Percentiles rank a stretch among this genome's conserved stretches.
phyloP scores from a whole-genome alignment of 2,329 filamentous ascomycete genomes.

The Sodiomyces alkalinus region DNA sequence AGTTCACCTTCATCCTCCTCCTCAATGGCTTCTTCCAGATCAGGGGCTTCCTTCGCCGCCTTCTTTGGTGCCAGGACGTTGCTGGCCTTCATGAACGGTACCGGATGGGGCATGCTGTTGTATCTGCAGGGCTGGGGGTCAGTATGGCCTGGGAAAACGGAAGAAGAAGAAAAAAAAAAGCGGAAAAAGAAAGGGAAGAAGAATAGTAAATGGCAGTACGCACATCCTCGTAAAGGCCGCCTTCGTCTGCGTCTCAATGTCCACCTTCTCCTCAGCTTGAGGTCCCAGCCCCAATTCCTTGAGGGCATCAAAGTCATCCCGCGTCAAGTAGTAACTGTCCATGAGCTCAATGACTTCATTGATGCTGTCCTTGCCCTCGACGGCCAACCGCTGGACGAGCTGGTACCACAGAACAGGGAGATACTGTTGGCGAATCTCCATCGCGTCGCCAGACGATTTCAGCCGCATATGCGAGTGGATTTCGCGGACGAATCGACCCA shows the following conservation, averaged over 20 bases:
- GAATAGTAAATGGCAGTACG: no score
- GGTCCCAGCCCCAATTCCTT: slow-evolving; percentile 80
- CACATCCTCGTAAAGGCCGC: slow-evolving; percentile 76
- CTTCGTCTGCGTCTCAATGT: slow-evolving; percentile 76
- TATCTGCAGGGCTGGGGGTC: slow-evolving; percentile 39
- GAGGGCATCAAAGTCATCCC: slow-evolving; percentile 88
- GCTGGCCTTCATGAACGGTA: slow-evolving; percentile 93
- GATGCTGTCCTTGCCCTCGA: slow-evolving; percentile 69
- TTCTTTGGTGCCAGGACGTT: slow-evolving; percentile 60
- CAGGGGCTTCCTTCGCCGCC: slow-evolving; percentile 60
- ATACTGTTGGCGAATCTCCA: slow-evolving; percentile 91
- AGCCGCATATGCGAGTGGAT: slow-evolving; percentile 96
- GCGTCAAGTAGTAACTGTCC: slow-evolving; percentile 92
- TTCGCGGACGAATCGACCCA: slow-evolving; percentile 74
- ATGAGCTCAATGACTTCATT: slow-evolving; percentile 80
- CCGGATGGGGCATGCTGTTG: slow-evolving; percentile 66
- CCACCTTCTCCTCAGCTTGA: slow-evolving; percentile 60
- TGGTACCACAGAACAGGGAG: slow-evolving; percentile 76
- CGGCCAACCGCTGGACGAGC: slow-evolving; percentile 57
- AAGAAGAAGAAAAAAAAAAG: slow-evolving; percentile 1
- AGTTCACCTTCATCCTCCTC: slow-evolving; percentile 68
- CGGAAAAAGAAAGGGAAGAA: background rate
- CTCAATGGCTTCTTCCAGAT: slow-evolving; percentile 91
- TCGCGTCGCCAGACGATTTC: slow-evolving; percentile 73
- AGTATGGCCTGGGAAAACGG: background rate